phyloP scores from a whole-genome alignment of 2,329 filamentous ascomycete genomes.

The Pseudocercospora fijiensis region DNA sequence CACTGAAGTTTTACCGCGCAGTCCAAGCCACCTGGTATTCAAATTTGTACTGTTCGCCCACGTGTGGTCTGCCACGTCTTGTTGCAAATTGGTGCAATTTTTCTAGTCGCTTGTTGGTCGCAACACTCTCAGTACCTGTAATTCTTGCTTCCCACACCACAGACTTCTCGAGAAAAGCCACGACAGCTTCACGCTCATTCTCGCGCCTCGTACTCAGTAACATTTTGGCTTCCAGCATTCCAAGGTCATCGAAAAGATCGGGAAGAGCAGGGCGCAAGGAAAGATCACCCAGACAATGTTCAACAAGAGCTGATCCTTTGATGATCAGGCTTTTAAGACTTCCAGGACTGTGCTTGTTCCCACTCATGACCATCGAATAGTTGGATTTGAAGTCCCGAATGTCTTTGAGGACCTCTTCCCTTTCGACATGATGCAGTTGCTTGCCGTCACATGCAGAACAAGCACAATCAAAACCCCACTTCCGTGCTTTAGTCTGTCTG shows the following conservation, averaged over 20 bases:
- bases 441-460: slow-evolving; percentile 23
- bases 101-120: slow-evolving; percentile 21
- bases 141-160: slow-evolving; percentile 23
- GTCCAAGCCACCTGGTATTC: slow-evolving; percentile 1
- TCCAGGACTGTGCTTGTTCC: slow-evolving; percentile 5
- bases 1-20: not conserved
- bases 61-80: slow-evolving; percentile 4
- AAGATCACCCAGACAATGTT: not conserved
- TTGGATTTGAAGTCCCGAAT: slow-evolving; percentile 18
- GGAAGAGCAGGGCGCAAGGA: slow-evolving; percentile 23
- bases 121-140: slow-evolving; percentile 23
- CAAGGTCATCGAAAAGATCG: slow-evolving; percentile 25
- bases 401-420: slow-evolving; percentile 15
- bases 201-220: slow-evolving; percentile 18
- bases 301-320: slow-evolving; percentile 11
- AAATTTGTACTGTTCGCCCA: not conserved
- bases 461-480: slow-evolving; percentile 28
- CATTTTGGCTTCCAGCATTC: slow-evolving; percentile 22
- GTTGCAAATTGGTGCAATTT: slow-evolving; percentile 23
- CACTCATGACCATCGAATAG: slow-evolving; percentile 15
- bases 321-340: slow-evolving; percentile 14
- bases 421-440: not conserved
- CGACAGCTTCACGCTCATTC: slow-evolving; percentile 13
- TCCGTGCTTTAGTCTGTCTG: slow-evolving; percentile 21
- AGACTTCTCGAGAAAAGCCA: slow-evolving; percentile 18